Base-by-base conservation (phyloP, 257 asterid genomes). In the Capsicum chinense region DNA sequence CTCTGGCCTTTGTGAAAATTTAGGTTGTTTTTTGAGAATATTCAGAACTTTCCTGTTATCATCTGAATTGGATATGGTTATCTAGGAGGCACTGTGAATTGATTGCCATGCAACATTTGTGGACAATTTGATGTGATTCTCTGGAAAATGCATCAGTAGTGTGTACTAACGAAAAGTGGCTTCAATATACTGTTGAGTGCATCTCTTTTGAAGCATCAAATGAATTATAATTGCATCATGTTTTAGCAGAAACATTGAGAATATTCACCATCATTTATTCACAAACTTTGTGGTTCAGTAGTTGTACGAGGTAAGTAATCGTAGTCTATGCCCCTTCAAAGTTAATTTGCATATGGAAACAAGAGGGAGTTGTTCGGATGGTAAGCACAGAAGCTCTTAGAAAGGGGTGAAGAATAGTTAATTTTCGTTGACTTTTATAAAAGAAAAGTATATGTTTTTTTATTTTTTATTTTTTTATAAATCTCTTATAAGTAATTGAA, bases 1-100 rank as follows among this genome's bases (percentile, higher is more conserved):
- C 39, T 52, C 48, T 78, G 64, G 33, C 82, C 33, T 47, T 56
- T 26, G 64, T 78, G 82, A 78, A 54, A 33, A 78, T 15, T 52
- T 78, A 54, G 82, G 5, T 78, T 26, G 16, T 15, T 39, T 52
- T 78, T 12, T 56, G 5, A 26, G 62, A 33, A 78, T 78, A 54
- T 78, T 54, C 26, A 6, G 64, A 33, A 54, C 82, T 78, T 69
- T 5, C 15, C 79, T 4, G 33, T 69, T 42, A 42, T 69, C 79
- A 17, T 69, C 56, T 69, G 56, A 42, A 42, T 69, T n/a, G 2
- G 3, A 14, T 44, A n/a, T 70, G 79, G 33, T 47, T 71, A 71
- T n/a, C 58, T 47, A 47, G 80, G 80, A 37, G 5, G 39, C 58
- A 44, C 10, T 10, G 80, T 71, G 58, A 71, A 58, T 71, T 71